Conservation (phyloP, 495 filamentous ascomycete genomes). For the Annulohypoxylon maeteangense region DNA sequence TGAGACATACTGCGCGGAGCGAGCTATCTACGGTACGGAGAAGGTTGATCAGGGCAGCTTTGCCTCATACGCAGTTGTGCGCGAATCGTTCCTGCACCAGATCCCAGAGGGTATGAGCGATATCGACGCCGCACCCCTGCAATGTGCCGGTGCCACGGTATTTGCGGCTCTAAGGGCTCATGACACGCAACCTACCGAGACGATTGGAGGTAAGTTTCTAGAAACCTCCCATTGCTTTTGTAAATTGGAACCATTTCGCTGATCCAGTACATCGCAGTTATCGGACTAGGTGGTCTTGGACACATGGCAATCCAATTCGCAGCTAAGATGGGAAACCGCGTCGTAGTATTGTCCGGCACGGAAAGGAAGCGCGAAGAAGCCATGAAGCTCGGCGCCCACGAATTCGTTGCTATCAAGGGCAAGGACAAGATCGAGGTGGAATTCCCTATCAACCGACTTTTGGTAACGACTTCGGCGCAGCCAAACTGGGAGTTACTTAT, state of each 20-base stretch:
- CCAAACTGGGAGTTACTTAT: constrained; percentile 51
- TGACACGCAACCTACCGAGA: constrained; percentile 25
- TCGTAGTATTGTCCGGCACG: constrained; percentile 65
- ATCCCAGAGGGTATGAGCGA: constrained; percentile 56
- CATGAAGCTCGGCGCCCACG: constrained; percentile 62
- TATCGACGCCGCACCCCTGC: constrained; percentile 63
- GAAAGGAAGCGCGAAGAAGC: constrained; percentile 67
- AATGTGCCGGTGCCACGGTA: constrained; percentile 69
- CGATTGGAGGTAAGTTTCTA: constrained; percentile 26
- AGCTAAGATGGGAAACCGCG: constrained; percentile 66
- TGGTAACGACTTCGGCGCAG: constrained; percentile 49
- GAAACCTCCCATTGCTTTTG: neutral
- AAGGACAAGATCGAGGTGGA: constrained; percentile 45
- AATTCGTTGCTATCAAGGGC: constrained; percentile 63
- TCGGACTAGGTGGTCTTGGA: constrained; percentile 69
- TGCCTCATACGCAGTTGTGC: constrained; percentile 41
- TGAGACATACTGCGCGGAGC: constrained; percentile 45
- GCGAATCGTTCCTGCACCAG: constrained; percentile 50
- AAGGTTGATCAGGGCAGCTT: constrained; percentile 39
- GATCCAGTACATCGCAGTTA: constrained; percentile 56
- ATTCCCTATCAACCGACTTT: constrained; percentile 48
- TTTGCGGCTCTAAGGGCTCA: constrained; percentile 54
- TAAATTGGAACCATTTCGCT: neutral
- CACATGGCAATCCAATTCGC: constrained; percentile 71
- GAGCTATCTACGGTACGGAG: constrained; percentile 28